phyloP scores from a whole-genome alignment of 1,284 basidiomycete genomes.

The Sanguinoderma infundibulare region DNA sequence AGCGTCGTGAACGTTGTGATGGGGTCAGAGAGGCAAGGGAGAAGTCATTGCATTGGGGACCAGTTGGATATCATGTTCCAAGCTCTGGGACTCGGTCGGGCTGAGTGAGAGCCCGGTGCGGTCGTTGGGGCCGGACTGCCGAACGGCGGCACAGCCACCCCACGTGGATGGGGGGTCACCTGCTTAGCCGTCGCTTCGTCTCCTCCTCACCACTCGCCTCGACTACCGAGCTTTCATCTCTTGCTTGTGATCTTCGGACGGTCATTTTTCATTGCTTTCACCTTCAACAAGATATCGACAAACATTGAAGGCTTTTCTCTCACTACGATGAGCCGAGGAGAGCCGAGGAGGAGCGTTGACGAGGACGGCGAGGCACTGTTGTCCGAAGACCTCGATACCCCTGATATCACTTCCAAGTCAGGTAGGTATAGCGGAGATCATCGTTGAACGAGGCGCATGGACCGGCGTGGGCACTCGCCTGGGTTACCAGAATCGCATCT shows the following conservation, averaged over 20 bases:
- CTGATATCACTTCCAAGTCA: conserved; percentile 5
- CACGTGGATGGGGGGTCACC: not conserved
- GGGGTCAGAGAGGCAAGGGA: not conserved
- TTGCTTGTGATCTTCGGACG: not conserved
- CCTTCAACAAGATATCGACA: not conserved
- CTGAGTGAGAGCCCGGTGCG: conserved; percentile 4
- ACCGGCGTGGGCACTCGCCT: not conserved
- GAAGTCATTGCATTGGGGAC: not conserved
- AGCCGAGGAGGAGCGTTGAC: not conserved
- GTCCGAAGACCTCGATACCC: not conserved
- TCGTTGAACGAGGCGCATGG: not conserved
- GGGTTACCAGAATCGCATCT: not conserved
- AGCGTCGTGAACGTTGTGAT: not conserved
- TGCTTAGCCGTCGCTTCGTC: not conserved
- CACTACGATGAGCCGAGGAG: not conserved
- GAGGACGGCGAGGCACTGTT: not conserved
- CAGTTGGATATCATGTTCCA: conserved; percentile 9
- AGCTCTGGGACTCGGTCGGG: not conserved
- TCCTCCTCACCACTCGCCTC: not conserved
- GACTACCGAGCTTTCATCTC: not conserved
- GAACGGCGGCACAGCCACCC: not conserved
- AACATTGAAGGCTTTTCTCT: not conserved
- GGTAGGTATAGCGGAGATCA: conserved; percentile 2
- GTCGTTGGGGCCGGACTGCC: not conserved
- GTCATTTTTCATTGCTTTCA: too few species aligned